Base-by-base conservation (phyloP, 2,329 filamentous ascomycete species). In the Cytospora paraplurivora region DNA sequence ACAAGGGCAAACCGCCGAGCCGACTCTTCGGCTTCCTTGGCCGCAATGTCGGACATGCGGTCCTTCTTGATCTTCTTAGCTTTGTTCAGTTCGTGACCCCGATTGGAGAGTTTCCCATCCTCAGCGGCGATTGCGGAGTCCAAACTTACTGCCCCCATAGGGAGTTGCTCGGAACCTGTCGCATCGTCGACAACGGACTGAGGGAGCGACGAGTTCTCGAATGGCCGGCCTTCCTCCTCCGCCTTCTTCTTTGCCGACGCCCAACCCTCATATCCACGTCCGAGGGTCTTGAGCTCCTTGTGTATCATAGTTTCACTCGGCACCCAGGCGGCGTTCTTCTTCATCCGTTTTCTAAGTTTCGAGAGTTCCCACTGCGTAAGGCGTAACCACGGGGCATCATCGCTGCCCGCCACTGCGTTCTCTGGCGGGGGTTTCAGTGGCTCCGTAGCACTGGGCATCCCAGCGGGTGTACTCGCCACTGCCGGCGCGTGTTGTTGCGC, bases 281-380 rank as follows among this genome's bases (percentile, higher is more conserved):
- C 88, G 19, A 92, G 82, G 21, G 81, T 80, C 72, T 90, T 90
- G 1, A 95, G 83, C 75, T 94, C 91, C 35, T 91, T 82, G 17
- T 89, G 85, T 67, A 94, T 91, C 91, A 95, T 95, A 0, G 91
- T 93, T 69, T 92, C 89, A 67, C 90, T 93, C 0, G 91, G 91
- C 3, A 86, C 88, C 91, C 91, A 95, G 5, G 91, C 88, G 0
- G 91, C 89, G 71, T 95, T 95, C 81, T 95, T 95, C 83, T 95
- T 95, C 91, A 95, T 95, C 19, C 89, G 84, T 76, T 95, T 95
- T 65, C 91, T 82, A 8, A 95, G 80, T 67, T 87, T 84, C 0
- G 86, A 87, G 54, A 90, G 78, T 72, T 90, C 87, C 67, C 85
- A 88, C 17, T 81, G 78, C 7, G 86, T 89, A 44, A 90, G 79